Evolutionary conservation across 164 flowering plant genomes (phyloP), one percentile per base, ranked within the genome.

Genomic region (Magnolia officinalis): DNA sequence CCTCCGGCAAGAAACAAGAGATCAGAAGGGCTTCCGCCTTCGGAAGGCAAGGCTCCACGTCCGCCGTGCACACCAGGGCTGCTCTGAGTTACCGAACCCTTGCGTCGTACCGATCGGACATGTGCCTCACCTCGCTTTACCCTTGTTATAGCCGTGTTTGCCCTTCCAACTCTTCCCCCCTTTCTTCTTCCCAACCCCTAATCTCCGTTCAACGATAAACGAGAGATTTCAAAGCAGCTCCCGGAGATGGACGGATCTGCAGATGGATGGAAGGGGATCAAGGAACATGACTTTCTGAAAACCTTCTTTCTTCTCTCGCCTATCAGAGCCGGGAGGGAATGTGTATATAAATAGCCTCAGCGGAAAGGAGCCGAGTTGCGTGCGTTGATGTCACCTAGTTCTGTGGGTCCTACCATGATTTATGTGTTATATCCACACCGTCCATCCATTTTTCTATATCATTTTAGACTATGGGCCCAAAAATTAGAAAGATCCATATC

Each of bases 1-100:
- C 92, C 92, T 64, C 92, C 89, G 63, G 94, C 91, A 14, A 90
- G 91, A 77, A 90, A 90, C 80, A 89, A 89, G 73, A 89, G 91
- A 79, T 89, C 94, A 63, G 94, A 90, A 72, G 94, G 94, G 75
- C 89, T 84, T 45, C 94, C 94, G 72, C 94, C 94, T 78, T 88
- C 89, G 52, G 92, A 90, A 69, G 94, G 94, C 74, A 90, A 74
- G 37, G 92, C 92, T 70, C 94, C 94, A 80, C 92, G 84, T 63
- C 94, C 94, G 68, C 94, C 94, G 94, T 89, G 92, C 70, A 90
- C 88, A 68, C 85, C 87, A 76, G 90, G 89, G 81, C 31, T 79
- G 59, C 74, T 55, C 55, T 74, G 37, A 63, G 78, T 69, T 29
- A 73, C 75, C 24, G 63, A 72, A 66, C 70, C 67, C 75, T 51